Evolutionary conservation across 805 yeast genomes (phyloP).

Genomic region (Jamesozyma hellenica): DNA sequence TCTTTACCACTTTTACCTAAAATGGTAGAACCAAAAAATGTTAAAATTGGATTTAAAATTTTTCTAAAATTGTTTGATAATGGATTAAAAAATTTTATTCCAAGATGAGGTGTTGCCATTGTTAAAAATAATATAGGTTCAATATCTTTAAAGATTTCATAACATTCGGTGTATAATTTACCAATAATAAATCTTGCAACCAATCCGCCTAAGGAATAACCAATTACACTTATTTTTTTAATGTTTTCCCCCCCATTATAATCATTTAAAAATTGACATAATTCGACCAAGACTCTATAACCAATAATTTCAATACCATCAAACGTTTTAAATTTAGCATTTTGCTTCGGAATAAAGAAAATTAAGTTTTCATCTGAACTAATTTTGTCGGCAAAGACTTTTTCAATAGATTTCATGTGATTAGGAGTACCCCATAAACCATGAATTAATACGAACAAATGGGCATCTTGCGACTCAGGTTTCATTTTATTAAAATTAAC

Average conservation of each 20-base stretch:
- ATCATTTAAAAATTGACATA: slow-evolving; percentile 36
- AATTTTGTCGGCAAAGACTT: slow-evolving; percentile 32
- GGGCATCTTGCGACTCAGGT: slow-evolving; percentile 21
- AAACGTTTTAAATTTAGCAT: slow-evolving; percentile 64
- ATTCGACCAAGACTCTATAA: slow-evolving; percentile 57
- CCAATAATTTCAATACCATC: slow-evolving; percentile 77
- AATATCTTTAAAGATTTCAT: slow-evolving; percentile 45
- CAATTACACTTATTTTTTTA: slow-evolving; percentile 58
- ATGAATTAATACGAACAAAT: slow-evolving; percentile 64
- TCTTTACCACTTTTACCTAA: slow-evolving; percentile 68
- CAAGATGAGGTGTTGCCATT: slow-evolving; percentile 73
- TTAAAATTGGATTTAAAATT: slow-evolving; percentile 22
- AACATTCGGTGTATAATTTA: slow-evolving; percentile 40
- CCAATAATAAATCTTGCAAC: slow-evolving; percentile 78
- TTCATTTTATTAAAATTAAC: too few species aligned
- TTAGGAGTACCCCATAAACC: slow-evolving; percentile 68
- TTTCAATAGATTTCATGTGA: slow-evolving; percentile 43
- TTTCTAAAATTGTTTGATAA: slow-evolving; percentile 21
- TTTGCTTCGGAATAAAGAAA: slow-evolving; percentile 45
- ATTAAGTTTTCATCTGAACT: slow-evolving; percentile 34
- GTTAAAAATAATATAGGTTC: slow-evolving; percentile 56
- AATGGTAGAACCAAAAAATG: slow-evolving; percentile 43
- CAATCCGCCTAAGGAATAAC: slow-evolving; percentile 86
- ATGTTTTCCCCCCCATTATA: slow-evolving; percentile 20
- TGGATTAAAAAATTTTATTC: slow-evolving; percentile 42